Base-by-base conservation (phyloP, 2,329 filamentous ascomycete species). In the Stachybotrys elegans region DNA sequence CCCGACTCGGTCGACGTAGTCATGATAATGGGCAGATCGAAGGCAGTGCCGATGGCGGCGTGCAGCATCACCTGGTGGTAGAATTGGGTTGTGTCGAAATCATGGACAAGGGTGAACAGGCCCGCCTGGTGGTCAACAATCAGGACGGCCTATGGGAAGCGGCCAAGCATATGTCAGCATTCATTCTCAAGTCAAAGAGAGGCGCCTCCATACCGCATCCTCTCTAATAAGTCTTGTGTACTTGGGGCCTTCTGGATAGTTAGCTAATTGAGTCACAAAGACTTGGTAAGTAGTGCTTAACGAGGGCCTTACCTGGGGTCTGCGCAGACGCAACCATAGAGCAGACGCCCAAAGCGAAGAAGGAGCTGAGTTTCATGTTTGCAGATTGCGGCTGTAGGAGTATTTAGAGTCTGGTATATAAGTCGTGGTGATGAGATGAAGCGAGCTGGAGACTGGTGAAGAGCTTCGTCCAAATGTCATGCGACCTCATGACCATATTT, bases 51-150 rank as follows among this genome's bases (percentile, higher is more conserved):
- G 21, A 39, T 39, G 36, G 36, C 36, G 22, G 36, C 19, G 20
- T 39, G 36, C 36, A 23, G 22, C 36, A 39, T 14, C 20, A 39
- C 36, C 36, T 39, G 36, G 21, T 20, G 6, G 6, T 22, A 22
- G 36, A 39, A 39, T 9, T 5, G 20, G 5, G 36, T 22, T 5
- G 36, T 39, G n/a, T 39, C 36, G n/a, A 39, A 39, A 23, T 39
- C 36, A 39, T 39, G 36, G 36, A 39, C 36, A 22, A 39, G 36
- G 21, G 19, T 39, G n/a, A 39, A 39, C 20, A 39, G 36, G 8
- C 36, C 36, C 19, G 19, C 36, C n/a, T 39, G 36, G 36, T 39
- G 36, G 21, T 39, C 36, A n/a, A 39, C 36, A 21, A 39, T 23
- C 19, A 39, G 36, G 19, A 39, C 9, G 21, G 36, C 36, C 36